phyloP scores from a whole-genome alignment of 352 stramenopile species.

The Phytophthora rubi region DNA sequence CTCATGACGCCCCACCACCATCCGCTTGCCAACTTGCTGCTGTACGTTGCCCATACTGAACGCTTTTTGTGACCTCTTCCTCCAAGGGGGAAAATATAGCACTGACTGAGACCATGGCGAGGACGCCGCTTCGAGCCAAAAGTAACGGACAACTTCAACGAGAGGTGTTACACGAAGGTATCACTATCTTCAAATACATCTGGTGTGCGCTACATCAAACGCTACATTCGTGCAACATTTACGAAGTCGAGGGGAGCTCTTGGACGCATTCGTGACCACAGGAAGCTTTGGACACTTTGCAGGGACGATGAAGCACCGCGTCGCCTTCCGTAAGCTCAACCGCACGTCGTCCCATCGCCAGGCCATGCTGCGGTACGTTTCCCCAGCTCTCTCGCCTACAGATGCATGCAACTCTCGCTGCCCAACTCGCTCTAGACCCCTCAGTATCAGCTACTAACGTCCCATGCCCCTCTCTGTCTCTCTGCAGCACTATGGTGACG shows the following conservation, averaged over 20 bases:
- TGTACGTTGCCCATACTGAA: slow-evolving; percentile 77
- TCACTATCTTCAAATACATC: background rate
- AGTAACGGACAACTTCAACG: slow-evolving; percentile 27
- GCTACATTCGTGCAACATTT: slow-evolving; percentile 10
- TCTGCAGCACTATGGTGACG: slow-evolving; percentile 93
- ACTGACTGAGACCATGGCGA: background rate
- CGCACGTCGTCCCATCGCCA: slow-evolving; percentile 94
- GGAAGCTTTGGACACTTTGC: slow-evolving; percentile 13
- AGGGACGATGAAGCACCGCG: slow-evolving; percentile 77
- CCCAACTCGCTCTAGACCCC: slow-evolving; percentile 1
- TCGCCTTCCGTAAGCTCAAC: slow-evolving; percentile 92
- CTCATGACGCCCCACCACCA: slow-evolving; percentile 65
- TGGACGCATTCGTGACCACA: slow-evolving; percentile 31
- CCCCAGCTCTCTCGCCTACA: background rate
- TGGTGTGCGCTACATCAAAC: background rate
- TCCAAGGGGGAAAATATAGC: slow-evolving; percentile 4
- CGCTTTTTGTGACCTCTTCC: background rate
- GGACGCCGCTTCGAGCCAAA: slow-evolving; percentile 33
- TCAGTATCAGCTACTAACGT: slow-evolving; percentile 8
- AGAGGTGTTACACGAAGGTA: slow-evolving; percentile 1
- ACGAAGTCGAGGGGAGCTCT: slow-evolving; percentile 3
- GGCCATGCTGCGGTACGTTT: slow-evolving; percentile 93
- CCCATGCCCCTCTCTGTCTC: background rate
- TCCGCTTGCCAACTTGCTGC: slow-evolving; percentile 76
- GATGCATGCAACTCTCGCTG: background rate